Evolutionary conservation across 306 rosid genomes (phyloP), one percentile per base, ranked within the genome.

Genomic region (Corylus avellana): DNA sequence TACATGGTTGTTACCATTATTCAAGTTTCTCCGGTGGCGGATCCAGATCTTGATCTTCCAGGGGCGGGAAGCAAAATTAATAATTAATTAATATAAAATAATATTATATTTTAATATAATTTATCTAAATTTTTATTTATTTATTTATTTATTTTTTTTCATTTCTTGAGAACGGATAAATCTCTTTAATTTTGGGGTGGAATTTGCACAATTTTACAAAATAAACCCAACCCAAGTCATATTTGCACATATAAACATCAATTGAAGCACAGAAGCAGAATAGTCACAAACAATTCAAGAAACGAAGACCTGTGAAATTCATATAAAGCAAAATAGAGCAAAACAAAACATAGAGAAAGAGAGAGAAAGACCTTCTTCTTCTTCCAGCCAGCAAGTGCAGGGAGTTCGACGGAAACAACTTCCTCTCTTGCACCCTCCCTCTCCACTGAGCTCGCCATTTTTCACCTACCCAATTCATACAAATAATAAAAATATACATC

Each of bases 311-410:
- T 70, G 27, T 10, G 32, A 57, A 66, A 8, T 10, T 5, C 2
- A 66, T 74, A 77, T 25, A 76, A 75, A 85, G 42, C 63, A 55
- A 58, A 57, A 64, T 4, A 35, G 46, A 32, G 29, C 16, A 80
- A 71, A 20, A 27, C 35, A 81, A 10, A 74, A 8, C n/a, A 39
- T 4, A 17, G 22, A 32, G 7, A 39, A 55, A 55, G 32, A 73
- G 35, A 62, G 25, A 22, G 25, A 22, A 69, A 80, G 16, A 95
- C 98, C 95, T 92, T 91, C 88, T 95, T 95, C 75, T 83, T 84
- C 98, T 22, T 22, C 25, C 98, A 95, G 82, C 97, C 98, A 85
- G 93, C 76, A 72, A 98, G 98, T 84, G 98, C 98, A 67, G 98
- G 97, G 4, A 95, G 90, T 81, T 95, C 98, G 50, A 95, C 13